Percentiles rank a stretch among this genome's conserved stretches.
phyloP scores from a whole-genome alignment of 768 basidiomycete species.

The Lentinula lateritia region DNA sequence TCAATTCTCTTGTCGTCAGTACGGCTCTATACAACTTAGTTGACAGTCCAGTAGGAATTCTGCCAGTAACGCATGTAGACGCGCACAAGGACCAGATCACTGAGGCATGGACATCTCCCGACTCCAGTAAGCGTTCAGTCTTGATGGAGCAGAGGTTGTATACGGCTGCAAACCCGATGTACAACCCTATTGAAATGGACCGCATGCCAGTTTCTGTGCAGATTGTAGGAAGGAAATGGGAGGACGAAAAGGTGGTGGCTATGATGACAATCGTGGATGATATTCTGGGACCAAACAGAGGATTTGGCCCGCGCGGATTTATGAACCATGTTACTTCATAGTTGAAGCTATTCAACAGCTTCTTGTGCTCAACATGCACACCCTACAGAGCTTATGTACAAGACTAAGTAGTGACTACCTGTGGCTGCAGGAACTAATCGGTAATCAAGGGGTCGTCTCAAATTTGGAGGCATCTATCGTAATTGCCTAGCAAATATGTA shows the following conservation, averaged over 20 bases:
- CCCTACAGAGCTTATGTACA: background rate
- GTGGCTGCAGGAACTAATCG: too few relatives aligned
- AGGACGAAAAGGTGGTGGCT: conserved; percentile 76
- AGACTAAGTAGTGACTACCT: too few relatives aligned
- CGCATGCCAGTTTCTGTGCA: conserved; percentile 85
- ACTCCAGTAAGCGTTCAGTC: conserved; percentile 39
- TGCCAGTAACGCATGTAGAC: conserved; percentile 86
- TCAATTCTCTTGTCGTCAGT: conserved; percentile 44
- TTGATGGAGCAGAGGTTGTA: conserved; percentile 61
- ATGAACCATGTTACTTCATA: background rate
- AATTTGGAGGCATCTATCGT: conserved; percentile 7
- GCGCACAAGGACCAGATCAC: conserved; percentile 52
- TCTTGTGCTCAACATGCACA: background rate
- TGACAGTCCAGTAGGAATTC: conserved; percentile 63
- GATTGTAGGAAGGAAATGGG: conserved; percentile 71
- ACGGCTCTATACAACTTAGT: conserved; percentile 74
- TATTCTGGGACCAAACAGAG: conserved; percentile 49
- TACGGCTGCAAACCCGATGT: conserved; percentile 43
- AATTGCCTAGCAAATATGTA: conserved; percentile 7
- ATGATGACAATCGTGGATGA: conserved; percentile 77
- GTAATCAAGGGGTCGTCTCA: too few relatives aligned
- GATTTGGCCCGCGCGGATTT: conserved; percentile 60
- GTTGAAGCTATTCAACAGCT: background rate
- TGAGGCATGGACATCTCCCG: conserved; percentile 47
- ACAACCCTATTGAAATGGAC: conserved; percentile 61